phyloP scores from a whole-genome alignment of 75 land plant genomes.

The Selaginella moellendorffii region DNA sequence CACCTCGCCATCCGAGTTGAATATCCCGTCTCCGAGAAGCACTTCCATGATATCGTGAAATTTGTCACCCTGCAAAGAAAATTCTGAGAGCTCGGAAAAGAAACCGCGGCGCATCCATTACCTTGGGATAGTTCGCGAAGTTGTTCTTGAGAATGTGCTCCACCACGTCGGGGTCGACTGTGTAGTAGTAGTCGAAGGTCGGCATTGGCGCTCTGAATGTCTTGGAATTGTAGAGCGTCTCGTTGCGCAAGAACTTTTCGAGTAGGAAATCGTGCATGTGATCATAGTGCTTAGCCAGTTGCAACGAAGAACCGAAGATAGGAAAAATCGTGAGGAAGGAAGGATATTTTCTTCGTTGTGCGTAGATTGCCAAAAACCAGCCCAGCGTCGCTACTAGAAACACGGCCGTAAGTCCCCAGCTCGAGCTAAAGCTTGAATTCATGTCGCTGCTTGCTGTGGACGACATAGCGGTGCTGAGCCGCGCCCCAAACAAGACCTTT shows the following conservation, averaged over 20 bases:
- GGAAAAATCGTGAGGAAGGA: neutral
- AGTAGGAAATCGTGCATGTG: conserved; percentile 8
- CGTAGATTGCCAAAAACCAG: neutral
- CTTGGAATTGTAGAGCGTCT: neutral
- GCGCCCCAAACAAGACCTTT: neutral
- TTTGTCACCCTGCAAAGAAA: neutral
- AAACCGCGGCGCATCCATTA: neutral
- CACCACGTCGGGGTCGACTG: neutral
- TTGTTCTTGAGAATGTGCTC: conserved; percentile 9
- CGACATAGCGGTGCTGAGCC: neutral
- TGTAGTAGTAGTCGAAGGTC: neutral
- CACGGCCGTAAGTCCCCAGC: neutral
- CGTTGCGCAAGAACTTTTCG: neutral
- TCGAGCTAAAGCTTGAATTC: no score
- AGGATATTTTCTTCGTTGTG: neutral
- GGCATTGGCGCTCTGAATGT: conserved; percentile 4
- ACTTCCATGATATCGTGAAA: conserved; percentile 4
- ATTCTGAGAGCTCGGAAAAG: neutral
- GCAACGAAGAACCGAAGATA: neutral
- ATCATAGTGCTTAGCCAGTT: neutral
- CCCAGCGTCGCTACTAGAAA: neutral
- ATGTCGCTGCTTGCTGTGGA: no score
- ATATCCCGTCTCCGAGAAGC: conserved; percentile 78
- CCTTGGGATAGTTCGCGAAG: conserved; percentile 8
- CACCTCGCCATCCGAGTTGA: conserved; percentile 77